Evolutionary conservation across 202 grass and related monocot genomes (phyloP).

Genomic region (Setaria viridis): DNA sequence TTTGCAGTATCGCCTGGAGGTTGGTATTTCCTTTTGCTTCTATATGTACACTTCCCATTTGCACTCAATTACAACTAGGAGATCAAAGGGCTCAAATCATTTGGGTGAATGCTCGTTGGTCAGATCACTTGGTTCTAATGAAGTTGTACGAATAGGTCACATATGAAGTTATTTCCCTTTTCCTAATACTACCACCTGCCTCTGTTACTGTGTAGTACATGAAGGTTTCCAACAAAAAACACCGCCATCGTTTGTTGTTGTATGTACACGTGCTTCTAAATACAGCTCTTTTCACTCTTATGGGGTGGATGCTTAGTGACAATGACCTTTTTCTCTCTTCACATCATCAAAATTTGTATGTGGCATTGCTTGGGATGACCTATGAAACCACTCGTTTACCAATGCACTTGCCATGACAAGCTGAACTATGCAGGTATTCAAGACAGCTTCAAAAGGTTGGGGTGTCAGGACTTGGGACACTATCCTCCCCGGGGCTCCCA

Average conservation of each 20-base stretch:
- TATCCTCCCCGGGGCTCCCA: slow-evolving; percentile 87
- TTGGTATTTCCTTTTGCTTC: slow-evolving; percentile 45
- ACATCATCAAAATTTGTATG: background rate
- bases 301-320: too few species aligned
- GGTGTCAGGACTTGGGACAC: slow-evolving; percentile 93
- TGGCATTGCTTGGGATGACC: too few species aligned
- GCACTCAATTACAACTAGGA: background rate
- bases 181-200: background rate
- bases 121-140: background rate
- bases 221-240: background rate
- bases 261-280: background rate
- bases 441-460: slow-evolving; percentile 88
- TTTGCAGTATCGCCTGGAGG: slow-evolving; percentile 86
- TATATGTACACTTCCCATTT: background rate
- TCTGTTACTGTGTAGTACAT: background rate
- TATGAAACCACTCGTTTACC: background rate
- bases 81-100: background rate
- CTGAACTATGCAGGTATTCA: slow-evolving; percentile 67
- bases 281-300: background rate
- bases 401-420: background rate
- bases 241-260: background rate
- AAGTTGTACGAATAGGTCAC: background rate
- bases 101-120: background rate
- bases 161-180: background rate
- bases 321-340: too few species aligned